Base-by-base conservation (phyloP, 2,329 filamentous ascomycete species). In the Cladophialophora immunda region DNA sequence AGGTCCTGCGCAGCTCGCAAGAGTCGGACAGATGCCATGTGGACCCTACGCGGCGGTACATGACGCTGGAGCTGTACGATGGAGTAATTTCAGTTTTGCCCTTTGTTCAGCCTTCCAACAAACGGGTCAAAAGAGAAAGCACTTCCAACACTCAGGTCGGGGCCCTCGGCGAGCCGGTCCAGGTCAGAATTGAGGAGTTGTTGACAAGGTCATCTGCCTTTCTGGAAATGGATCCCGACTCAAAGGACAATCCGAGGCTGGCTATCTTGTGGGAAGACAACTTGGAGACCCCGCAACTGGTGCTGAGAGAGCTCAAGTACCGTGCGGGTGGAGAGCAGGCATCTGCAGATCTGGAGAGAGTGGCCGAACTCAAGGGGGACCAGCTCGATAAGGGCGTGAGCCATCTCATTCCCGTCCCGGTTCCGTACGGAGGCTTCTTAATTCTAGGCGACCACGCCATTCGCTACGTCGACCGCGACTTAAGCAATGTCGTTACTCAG, bases 11-110 rank as follows among this genome's bases (percentile, higher is more conserved):
- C 60, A 91, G 96, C 75, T 90, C 91, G 7, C 91, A 94, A 77
- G 94, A 91, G 66, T 90, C 91, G 72, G 92, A 96, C 78, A 86
- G 91, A 73, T 94, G 92, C 73, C 83, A 94, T 68, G 89, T 97
- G 4, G 94, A 98, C 76, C 93, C 93, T 0, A 90, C 89, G 0
- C 89, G 91, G 6, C 81, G 83, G 27, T 89, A 88, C 76, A 84
- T 92, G 83, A 87, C 87, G 2, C 75, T 92, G 69, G 88, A 91
- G 75, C 81, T 91, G 7, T 90, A 89, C 69, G 89, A 92, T 75
- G 89, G 89, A 17, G 84, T 91, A 4, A 81, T 91, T 36, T 89
- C 86, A 13, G 83, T 91, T 13, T 79, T 91, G 50, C 88, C 88
- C 1, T 83, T 91, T 52, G 79, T 87, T 7, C 83, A 77, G 81